Evolutionary conservation across 73 alveolate species (phyloP).

Genomic region (Tetrahymena thermophila): DNA sequence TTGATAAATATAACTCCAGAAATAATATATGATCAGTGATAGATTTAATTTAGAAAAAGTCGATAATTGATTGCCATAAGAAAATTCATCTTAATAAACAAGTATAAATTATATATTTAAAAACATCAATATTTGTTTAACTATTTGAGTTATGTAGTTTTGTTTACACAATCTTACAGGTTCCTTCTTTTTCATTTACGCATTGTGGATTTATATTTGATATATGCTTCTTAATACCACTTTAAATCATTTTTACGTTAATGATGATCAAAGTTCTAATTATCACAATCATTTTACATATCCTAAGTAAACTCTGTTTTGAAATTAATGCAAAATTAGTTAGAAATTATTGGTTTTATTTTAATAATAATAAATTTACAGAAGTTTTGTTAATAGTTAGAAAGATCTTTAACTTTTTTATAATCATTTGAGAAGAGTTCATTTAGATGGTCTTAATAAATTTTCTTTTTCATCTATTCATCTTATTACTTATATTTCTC

Average conservation of each 20-base stretch:
- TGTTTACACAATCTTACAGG: neutral
- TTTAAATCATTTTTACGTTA: constrained; percentile 33
- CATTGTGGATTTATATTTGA: constrained; percentile 21
- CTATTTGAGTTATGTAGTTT: neutral
- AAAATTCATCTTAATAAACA: neutral
- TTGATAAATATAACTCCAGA: neutral
- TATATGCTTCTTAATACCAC: constrained; percentile 34
- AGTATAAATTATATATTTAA: neutral
- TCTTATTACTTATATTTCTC: constrained; percentile 28
- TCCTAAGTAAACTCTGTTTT: constrained; percentile 21
- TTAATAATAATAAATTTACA: neutral
- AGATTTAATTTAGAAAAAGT: neutral
- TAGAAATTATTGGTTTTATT: neutral
- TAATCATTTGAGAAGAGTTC: constrained; percentile 11
- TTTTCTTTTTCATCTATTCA: constrained; percentile 27
- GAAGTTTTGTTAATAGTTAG: constrained; percentile 14
- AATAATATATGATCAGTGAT: neutral
- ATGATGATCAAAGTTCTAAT: constrained; percentile 35
- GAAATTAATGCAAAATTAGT: neutral
- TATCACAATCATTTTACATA: constrained; percentile 43
- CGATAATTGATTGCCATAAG: neutral
- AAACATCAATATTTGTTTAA: neutral
- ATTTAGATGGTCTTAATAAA: constrained; percentile 38
- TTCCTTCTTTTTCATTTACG: constrained; percentile 10
- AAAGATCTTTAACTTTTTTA: neutral